These are phyloP conservation scores for Trypanosoma rangeli DNA, from an alignment of 208 protist species.

Conservation along the genomic window DNA sequence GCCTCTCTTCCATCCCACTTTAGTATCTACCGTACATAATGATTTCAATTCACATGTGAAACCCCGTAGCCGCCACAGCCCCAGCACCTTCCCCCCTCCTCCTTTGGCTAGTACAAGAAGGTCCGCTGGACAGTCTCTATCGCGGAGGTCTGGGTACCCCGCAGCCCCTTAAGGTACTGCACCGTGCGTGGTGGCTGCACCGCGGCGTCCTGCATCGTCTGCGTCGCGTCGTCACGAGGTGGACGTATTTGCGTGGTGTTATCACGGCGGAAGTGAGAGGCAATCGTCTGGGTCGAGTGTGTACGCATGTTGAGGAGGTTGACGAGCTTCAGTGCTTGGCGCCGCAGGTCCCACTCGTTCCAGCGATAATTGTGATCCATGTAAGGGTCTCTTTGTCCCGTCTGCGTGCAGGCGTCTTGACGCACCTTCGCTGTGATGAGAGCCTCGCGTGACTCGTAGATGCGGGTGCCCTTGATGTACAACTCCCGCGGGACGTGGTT, in stretches of 20 bases:
- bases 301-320: conserved; percentile 90
- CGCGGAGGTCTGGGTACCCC: conserved; percentile 70
- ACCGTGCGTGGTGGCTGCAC: conserved; percentile 78
- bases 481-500: conserved; percentile 71
- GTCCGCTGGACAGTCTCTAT: conserved; percentile 81
- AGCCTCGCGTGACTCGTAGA: conserved; percentile 32
- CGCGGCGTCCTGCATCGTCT: conserved; percentile 84
- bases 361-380: conserved; percentile 91
- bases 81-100: neutral
- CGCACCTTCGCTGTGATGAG: neutral
- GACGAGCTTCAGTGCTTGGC: conserved; percentile 88
- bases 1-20: neutral
- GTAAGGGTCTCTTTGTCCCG: conserved; percentile 84
- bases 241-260: conserved; percentile 79
- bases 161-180: conserved; percentile 89
- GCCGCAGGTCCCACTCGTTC: conserved; percentile 93
- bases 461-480: conserved; percentile 76
- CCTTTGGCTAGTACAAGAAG: conserved; percentile 60
- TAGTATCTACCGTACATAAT: conserved; percentile 5
- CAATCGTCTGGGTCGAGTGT: conserved; percentile 77
- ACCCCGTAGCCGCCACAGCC: neutral
- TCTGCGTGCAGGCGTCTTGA: conserved; percentile 71
- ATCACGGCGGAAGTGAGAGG: conserved; percentile 83
- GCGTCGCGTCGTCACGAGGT: conserved; percentile 59
- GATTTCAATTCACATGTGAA: neutral